These are phyloP conservation scores for Eimeria necatrix DNA, from an alignment of 169 alveolate species.

Conservation along the genomic window DNA sequence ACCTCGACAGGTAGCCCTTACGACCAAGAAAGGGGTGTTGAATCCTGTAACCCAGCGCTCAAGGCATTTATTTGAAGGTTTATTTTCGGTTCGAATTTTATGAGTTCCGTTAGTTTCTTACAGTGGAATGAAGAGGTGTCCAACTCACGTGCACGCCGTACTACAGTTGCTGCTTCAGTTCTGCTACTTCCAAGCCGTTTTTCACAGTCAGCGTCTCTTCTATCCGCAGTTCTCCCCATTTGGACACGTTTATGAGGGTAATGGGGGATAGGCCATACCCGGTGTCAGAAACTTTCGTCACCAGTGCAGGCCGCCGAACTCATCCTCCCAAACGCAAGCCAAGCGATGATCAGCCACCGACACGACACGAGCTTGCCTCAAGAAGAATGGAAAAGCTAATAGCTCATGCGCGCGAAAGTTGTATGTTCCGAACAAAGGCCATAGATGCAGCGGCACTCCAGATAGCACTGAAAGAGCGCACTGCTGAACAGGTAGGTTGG, in stretches of 20 bases:
- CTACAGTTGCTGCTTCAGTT: background rate
- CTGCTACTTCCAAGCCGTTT: background rate
- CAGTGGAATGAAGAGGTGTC: background rate
- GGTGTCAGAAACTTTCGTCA: conserved; percentile 64
- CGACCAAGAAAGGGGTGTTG: background rate
- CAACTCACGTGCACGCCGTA: background rate
- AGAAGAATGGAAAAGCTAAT: conserved; percentile 42
- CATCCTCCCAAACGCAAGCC: conserved; percentile 39
- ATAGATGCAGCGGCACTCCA: conserved; percentile 55
- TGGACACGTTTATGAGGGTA: conserved; percentile 73
- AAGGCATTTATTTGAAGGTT: no score
- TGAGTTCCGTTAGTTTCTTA: background rate
- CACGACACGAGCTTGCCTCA: conserved; percentile 37
- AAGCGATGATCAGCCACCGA: background rate
- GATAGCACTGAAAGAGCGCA: conserved; percentile 63
- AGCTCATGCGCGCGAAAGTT: conserved; percentile 45
- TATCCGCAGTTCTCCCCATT: conserved; percentile 67
- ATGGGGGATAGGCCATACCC: conserved; percentile 75
- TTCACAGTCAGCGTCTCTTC: no score
- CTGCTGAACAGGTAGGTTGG: conserved; percentile 29
- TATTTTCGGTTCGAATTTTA: no score
- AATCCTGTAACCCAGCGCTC: no score
- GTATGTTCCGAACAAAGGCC: conserved; percentile 60
- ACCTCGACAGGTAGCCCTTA: conserved; percentile 59
- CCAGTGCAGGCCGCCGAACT: conserved; percentile 73